Evolutionary conservation across 768 basidiomycete genomes (phyloP).

Genomic region (Calocybe cyanea): DNA sequence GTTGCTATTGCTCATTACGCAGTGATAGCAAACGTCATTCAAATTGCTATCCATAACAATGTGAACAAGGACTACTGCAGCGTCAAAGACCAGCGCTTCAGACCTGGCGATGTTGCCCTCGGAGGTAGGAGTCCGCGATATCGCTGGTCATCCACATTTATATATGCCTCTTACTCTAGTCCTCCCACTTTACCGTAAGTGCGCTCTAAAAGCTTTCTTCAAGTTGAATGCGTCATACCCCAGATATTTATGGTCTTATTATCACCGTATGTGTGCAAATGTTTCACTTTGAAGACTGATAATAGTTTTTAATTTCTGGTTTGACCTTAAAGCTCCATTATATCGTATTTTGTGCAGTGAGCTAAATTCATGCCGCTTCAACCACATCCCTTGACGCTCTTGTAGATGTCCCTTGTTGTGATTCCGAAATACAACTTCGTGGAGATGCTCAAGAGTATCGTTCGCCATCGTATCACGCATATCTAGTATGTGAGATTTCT

Average conservation of each 20-base stretch:
- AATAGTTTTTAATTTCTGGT: conserved; percentile 1
- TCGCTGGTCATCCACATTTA: neutral
- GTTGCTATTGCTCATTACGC: conserved; percentile 60
- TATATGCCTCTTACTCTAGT: conserved; percentile 29
- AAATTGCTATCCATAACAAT: conserved; percentile 50
- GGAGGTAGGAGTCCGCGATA: conserved; percentile 42
- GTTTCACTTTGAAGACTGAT: neutral
- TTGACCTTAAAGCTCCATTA: conserved; percentile 53
- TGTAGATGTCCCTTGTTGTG: conserved; percentile 50
- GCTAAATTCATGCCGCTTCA: conserved; percentile 15
- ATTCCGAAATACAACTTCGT: conserved; percentile 61
- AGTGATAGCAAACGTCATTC: conserved; percentile 59
- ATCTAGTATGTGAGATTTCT: conserved; percentile 32
- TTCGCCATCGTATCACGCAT: conserved; percentile 52
- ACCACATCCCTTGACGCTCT: neutral
- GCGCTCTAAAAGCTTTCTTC: neutral
- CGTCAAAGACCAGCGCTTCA: conserved; percentile 48
- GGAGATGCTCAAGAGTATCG: conserved; percentile 59
- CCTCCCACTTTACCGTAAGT: conserved; percentile 60
- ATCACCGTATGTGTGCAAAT: conserved; percentile 41
- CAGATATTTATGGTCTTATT: conserved; percentile 66
- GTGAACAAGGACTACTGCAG: conserved; percentile 40
- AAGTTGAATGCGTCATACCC: neutral
- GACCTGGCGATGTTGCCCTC: conserved; percentile 56
- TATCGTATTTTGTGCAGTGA: conserved; percentile 50